Conservation (phyloP, 352 stramenopile genomes). For the Blastocystis sp. region DNA sequence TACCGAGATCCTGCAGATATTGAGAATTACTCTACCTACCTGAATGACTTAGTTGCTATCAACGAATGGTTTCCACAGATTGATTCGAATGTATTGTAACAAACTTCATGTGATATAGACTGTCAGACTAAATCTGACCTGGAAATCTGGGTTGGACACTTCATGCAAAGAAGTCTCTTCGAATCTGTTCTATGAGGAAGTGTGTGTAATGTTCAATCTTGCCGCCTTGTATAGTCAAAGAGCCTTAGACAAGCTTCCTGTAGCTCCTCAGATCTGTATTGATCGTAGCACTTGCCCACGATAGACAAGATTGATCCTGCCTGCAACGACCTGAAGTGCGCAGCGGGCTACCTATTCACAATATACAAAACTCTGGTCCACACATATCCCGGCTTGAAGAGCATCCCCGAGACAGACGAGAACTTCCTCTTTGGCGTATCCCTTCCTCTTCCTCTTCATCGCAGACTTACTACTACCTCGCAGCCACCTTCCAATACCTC, state of each 20-base stretch:
- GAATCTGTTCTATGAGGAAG: not conserved
- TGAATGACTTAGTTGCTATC: not conserved
- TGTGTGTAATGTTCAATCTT: slow-evolving; percentile 1
- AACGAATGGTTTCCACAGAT: not conserved
- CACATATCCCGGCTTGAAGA: not conserved
- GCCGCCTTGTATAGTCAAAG: slow-evolving; percentile 22
- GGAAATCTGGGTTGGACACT: not conserved
- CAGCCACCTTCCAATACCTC: not conserved
- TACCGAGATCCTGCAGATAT: not conserved
- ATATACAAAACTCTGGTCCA: not conserved
- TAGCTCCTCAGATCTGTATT: not conserved
- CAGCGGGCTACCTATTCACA: not conserved
- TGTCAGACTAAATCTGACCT: not conserved
- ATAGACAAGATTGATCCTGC: not conserved
- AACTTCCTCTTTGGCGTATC: not conserved
- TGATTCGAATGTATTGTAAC: not conserved
- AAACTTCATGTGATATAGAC: not conserved
- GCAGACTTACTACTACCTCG: not conserved
- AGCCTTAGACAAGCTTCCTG: not conserved
- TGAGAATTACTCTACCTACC: not conserved
- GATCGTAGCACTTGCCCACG: not conserved
- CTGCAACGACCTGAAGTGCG: not conserved
- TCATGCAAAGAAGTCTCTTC: not conserved
- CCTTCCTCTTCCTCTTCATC: not conserved
- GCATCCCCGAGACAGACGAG: not conserved